A percentile compares a stretch with the other conserved stretches of the same genome.
Evolutionary conservation across 441 rosid genomes (phyloP).

Genomic region (Viola pubescens): DNA sequence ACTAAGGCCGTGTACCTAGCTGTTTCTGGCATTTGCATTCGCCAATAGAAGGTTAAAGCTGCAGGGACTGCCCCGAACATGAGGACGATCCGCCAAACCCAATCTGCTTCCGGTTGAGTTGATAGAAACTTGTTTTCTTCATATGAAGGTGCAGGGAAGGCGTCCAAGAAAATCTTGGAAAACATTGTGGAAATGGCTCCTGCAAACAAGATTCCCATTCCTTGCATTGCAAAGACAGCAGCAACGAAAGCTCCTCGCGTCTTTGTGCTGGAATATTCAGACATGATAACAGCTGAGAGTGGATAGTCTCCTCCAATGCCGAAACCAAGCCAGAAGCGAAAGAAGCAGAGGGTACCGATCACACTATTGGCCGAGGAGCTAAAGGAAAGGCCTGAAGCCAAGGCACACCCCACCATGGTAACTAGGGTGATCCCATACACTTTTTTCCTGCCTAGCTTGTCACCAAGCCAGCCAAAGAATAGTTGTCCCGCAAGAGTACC

Average conservation of each 20-base stretch:
- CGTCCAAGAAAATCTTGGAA: slow-evolving; percentile 26
- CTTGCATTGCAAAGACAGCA: slow-evolving; percentile 62
- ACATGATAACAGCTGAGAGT: slow-evolving; percentile 52
- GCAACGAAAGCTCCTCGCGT: slow-evolving; percentile 58
- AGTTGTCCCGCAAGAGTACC: slow-evolving; percentile 42
- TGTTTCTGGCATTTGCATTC: slow-evolving; percentile 61
- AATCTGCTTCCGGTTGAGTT: slow-evolving; percentile 40
- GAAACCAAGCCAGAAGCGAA: slow-evolving; percentile 53
- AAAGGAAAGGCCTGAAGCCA: slow-evolving; percentile 47
- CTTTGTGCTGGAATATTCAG: slow-evolving; percentile 47
- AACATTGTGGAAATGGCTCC: slow-evolving; percentile 41
- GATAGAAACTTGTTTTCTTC: slow-evolving; percentile 19
- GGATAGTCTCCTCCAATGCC: slow-evolving; percentile 65
- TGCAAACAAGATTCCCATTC: slow-evolving; percentile 42
- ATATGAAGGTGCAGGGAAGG: slow-evolving; percentile 28
- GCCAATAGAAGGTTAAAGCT: slow-evolving; percentile 44
- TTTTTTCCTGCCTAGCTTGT: slow-evolving; percentile 45
- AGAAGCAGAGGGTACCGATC: slow-evolving; percentile 42
- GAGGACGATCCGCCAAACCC: slow-evolving; percentile 40
- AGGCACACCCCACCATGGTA: slow-evolving; percentile 43
- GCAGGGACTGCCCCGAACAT: slow-evolving; percentile 57
- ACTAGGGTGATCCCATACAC: slow-evolving; percentile 48
- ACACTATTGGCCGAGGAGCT: slow-evolving; percentile 34
- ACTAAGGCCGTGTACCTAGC: slow-evolving; percentile 59
- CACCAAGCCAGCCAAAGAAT: slow-evolving; percentile 46